These are phyloP conservation scores for Agrostemma githago DNA, from an alignment of 148 eudicot species.

Conservation along the genomic window DNA sequence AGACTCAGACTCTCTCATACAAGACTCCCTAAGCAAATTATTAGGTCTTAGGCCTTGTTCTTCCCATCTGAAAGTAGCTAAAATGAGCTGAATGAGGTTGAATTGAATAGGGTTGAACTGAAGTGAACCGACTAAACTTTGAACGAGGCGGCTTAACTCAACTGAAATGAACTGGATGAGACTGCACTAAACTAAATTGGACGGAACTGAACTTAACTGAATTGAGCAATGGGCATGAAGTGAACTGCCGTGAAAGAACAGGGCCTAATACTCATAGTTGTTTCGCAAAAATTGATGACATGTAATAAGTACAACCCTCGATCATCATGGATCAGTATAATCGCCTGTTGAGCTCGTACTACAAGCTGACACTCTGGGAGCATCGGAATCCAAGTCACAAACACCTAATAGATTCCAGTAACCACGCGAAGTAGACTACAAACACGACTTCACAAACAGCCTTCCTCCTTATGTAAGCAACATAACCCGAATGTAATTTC, in stretches of 20 bases:
- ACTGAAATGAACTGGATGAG: too few species aligned
- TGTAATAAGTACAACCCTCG: background rate
- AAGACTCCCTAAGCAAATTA: background rate
- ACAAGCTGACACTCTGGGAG: background rate
- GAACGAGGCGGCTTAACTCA: too few species aligned
- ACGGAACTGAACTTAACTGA: too few species aligned
- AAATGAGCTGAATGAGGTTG: too few species aligned
- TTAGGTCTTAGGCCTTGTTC: background rate
- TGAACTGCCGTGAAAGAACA: too few species aligned
- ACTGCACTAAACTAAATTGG: too few species aligned
- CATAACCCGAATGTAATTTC: too few species aligned
- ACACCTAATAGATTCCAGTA: background rate
- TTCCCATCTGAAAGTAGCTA: too few species aligned
- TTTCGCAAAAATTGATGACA: background rate
- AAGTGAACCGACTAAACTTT: too few species aligned
- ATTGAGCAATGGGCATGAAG: too few species aligned
- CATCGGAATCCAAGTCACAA: background rate
- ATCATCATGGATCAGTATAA: background rate
- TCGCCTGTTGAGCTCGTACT: background rate
- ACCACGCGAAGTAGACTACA: background rate
- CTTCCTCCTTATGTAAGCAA: too few species aligned
- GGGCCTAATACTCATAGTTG: background rate
- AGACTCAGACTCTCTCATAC: background rate
- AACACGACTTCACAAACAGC: background rate
- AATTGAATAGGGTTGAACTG: too few species aligned